These are phyloP conservation scores for Cladosporium sp. DNA, from an alignment of 2,329 filamentous ascomycete genomes.

Conservation along the genomic window DNA sequence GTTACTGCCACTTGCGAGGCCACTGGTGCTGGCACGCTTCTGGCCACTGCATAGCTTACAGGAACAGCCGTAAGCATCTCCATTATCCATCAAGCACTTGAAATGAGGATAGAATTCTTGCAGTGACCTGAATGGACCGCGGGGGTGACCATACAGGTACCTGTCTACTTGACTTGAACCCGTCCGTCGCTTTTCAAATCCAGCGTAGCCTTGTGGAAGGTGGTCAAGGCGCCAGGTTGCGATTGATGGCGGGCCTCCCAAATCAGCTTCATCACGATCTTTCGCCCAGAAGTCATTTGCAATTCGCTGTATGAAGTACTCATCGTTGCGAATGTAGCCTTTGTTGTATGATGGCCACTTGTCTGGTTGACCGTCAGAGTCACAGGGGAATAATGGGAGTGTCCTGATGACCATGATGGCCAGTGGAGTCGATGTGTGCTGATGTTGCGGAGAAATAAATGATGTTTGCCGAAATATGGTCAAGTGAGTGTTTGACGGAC, in stretches of 20 bases:
- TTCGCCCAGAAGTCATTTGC: conserved; percentile 26
- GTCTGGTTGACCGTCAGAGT: conserved; percentile 21
- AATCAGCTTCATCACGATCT: conserved; percentile 8
- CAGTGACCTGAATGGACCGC: conserved; percentile 50
- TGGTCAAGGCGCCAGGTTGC: conserved; percentile 46
- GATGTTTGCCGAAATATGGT: not conserved
- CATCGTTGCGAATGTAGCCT: conserved; percentile 22
- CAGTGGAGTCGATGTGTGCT: not conserved
- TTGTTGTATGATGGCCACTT: conserved; percentile 20
- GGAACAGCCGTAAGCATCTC: conserved; percentile 39
- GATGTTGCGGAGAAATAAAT: not conserved
- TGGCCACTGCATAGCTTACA: conserved; percentile 46
- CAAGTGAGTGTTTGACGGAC: too few species aligned
- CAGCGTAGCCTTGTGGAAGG: conserved; percentile 52
- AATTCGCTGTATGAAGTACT: conserved; percentile 23
- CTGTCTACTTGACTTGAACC: conserved; percentile 44
- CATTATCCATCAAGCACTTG: conserved; percentile 49
- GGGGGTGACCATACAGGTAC: conserved; percentile 56
- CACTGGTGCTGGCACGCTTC: conserved; percentile 8
- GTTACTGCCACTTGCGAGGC: not conserved
- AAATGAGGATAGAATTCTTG: conserved; percentile 56
- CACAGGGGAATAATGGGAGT: not conserved
- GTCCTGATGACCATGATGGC: not conserved
- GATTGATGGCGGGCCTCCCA: conserved; percentile 11
- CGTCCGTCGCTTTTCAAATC: conserved; percentile 48